Evolutionary conservation across 768 basidiomycete genomes (phyloP), one percentile per base, ranked within the genome.

Genomic region (Boletus rufocinnamomeus): DNA sequence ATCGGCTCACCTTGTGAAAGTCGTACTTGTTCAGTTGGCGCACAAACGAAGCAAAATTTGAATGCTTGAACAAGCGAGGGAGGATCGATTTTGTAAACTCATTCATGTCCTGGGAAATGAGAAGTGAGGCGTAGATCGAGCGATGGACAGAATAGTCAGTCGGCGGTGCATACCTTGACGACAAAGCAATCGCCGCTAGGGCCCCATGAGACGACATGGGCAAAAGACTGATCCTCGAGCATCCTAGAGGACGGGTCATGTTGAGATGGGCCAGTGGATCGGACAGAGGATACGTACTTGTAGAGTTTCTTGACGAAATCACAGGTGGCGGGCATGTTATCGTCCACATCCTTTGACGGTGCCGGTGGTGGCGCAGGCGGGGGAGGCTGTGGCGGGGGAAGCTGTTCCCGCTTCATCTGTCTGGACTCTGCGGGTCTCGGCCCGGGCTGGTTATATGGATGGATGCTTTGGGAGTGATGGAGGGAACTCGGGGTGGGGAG

Each of bases 1-100:
- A 41, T 65, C 50, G 38, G 62, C 75, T 69, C 37, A 81, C 89
- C 79, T 96, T 96, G 80, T 95, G 94, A 64, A 96, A 96, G 75
- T 95, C 94, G 71, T 96, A 96, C 73, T 95, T 96, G 81, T 96
- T 96, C 35, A 96, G 80, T 73, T 96, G 94, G 11, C 93, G 83
- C 6, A 96, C 94, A 69, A 96, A 96, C 54, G 40, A 41, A 40
- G 40, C 40, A 40, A 40, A 40, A 2, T 40, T 40, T 19, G 40
- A 40, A 4, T 40, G 40, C 40, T 40, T 95, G 84, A 96, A 96
- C 80, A 94, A 86, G 38, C 89, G 87, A 8, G 93, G 93, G 9
- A 96, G 82, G 71, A 95, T 89, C 28, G 82, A 84, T 74, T 93
- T 94, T 38, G 94, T 95, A 75, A 96, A 96, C 66, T 94, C 93